Conservation (phyloP, 352 stramenopile genomes). For the Elongisporangium senticosum region DNA sequence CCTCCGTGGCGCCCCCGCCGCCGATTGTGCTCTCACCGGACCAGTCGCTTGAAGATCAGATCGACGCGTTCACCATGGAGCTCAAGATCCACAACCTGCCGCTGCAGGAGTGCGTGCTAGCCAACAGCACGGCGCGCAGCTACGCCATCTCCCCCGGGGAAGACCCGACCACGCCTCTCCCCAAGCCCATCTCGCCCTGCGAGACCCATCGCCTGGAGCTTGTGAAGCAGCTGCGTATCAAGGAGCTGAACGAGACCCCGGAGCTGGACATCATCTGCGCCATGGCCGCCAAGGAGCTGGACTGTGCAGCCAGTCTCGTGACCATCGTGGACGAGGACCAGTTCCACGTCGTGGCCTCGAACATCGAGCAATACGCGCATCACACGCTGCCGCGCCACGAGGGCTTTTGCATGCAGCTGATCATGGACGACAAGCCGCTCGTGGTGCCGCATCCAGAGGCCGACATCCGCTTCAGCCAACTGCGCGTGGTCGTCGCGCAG, state of each 20-base stretch:
- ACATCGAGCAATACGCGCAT: slow-evolving; percentile 18
- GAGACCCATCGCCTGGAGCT: slow-evolving; percentile 27
- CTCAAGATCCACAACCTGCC: slow-evolving; percentile 7
- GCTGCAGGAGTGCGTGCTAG: slow-evolving; percentile 35
- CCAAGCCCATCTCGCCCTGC: slow-evolving; percentile 25
- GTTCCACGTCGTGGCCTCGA: slow-evolving; percentile 33
- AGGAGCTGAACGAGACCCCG: slow-evolving; percentile 26
- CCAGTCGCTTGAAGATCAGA: not conserved
- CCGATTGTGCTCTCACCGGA: not conserved
- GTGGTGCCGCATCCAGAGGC: slow-evolving; percentile 41
- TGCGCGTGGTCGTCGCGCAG: slow-evolving; percentile 21
- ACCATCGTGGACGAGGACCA: slow-evolving; percentile 40
- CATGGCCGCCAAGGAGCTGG: slow-evolving; percentile 31
- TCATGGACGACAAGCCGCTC: slow-evolving; percentile 45
- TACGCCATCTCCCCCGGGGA: slow-evolving; percentile 33
- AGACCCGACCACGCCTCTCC: slow-evolving; percentile 17
- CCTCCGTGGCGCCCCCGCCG: not conserved
- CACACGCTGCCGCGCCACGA: slow-evolving; percentile 30
- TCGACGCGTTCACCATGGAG: not conserved
- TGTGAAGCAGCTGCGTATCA: slow-evolving; percentile 15
- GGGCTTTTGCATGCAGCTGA: slow-evolving; percentile 44
- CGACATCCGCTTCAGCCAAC: slow-evolving; percentile 45
- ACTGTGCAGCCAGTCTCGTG: slow-evolving; percentile 32
- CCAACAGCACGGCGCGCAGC: slow-evolving; percentile 36
- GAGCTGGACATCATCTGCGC: slow-evolving; percentile 49